Evolutionary conservation across 2,329 filamentous ascomycete genomes (phyloP), one percentile per base, ranked within the genome.

Genomic region (Leptosphaerulina australis): DNA sequence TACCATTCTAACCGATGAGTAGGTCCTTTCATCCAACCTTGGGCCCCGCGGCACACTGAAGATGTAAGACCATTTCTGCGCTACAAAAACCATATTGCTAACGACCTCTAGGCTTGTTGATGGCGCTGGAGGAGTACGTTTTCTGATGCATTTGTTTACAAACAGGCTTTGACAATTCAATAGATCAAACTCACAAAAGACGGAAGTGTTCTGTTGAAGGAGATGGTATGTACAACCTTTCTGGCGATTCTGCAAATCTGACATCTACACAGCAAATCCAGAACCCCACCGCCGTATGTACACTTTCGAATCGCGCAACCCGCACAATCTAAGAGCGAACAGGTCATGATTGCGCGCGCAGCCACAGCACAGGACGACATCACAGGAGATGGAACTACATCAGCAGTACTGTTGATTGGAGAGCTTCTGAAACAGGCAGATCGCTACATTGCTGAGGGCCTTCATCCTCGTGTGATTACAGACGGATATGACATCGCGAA

Each of bases 151-250:
- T 5, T 2, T 39, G 3, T 20, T 12, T 10, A 9, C n/a, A n/a
- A 25, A 21, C n/a, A 25, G 7, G n/a, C 3, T 3, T 25, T 59
- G 22, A 56, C 52, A 66, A 45, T 14, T 6, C 38, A 63, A 71
- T 64, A 94, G 85, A 99, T 99, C 80, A 99, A 99, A 80, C 84
- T 99, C 73, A 99, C 94, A 66, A 99, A 99, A 77, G 94, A 99
- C 78, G 94, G 94, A 72, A 97, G 96, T 69, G 93, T 97, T 54
- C 80, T 87, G 60, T 69, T 87, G 65, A 82, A 83, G 67, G 84
- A 87, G 71, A 87, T 87, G 84, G 77, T 83, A 64, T 46, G 76
- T 70, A 52, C 39, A 21, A 18, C 14, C 2, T 5, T 21, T 25
- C 15, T 8, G 33, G 11, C 2, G n/a, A 20, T 21, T 21, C 11